These are phyloP conservation scores for Yarrowia sp. DNA, from an alignment of 805 yeast genomes.

Conservation along the genomic window DNA sequence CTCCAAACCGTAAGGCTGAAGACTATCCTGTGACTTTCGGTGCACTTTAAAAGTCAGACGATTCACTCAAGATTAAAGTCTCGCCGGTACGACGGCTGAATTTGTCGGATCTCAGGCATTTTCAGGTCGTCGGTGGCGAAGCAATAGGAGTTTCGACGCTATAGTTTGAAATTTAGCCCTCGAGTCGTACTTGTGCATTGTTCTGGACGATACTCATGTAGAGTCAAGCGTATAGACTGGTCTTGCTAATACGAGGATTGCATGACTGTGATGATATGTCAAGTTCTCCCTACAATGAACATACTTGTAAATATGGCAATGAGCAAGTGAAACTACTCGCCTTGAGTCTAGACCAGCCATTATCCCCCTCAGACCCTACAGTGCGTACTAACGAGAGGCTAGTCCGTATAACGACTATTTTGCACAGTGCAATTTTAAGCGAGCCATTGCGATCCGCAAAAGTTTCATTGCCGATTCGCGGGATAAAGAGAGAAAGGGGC, in stretches of 20 bases:
- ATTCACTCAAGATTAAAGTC: not conserved
- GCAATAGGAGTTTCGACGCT: not conserved
- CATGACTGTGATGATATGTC: too few species aligned
- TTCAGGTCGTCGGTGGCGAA: not conserved
- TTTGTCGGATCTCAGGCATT: conserved; percentile 4
- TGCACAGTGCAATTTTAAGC: not conserved
- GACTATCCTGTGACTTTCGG: conserved; percentile 17
- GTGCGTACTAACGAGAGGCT: not conserved
- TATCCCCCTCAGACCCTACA: too few species aligned
- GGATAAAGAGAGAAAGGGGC: not conserved
- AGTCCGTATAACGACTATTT: not conserved
- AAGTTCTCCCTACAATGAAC: too few species aligned
- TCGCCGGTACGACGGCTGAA: not conserved
- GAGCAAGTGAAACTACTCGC: too few species aligned
- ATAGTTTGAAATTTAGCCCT: not conserved
- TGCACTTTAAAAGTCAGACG: conserved; percentile 18
- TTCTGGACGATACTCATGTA: too few species aligned
- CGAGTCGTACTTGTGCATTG: not conserved
- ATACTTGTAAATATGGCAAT: too few species aligned
- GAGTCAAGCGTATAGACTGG: too few species aligned
- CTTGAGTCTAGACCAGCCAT: too few species aligned
- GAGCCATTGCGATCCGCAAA: not conserved
- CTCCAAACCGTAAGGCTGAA: conserved; percentile 18
- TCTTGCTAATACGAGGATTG: too few species aligned
- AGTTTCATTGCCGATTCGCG: not conserved